Evolutionary conservation across 495 filamentous ascomycete species (phyloP).

Genomic region (Pyrenopolyporus hunteri): DNA sequence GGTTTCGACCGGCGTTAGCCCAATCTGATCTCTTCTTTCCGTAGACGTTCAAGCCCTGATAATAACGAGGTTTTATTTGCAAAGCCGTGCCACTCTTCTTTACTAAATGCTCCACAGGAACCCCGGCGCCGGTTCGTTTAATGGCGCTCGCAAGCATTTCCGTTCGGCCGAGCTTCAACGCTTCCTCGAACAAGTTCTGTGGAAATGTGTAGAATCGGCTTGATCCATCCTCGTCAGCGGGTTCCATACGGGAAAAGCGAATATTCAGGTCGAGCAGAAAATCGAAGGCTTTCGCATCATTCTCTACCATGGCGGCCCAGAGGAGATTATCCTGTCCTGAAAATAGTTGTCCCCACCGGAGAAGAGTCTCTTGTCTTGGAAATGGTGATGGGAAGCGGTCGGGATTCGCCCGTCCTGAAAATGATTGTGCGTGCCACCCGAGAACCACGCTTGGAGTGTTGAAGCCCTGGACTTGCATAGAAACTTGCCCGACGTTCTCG

Average conservation of each 20-base stretch:
- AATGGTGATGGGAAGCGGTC: no score
- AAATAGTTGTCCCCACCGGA: conserved; percentile 43
- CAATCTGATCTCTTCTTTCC: conserved; percentile 71
- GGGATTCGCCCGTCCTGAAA: conserved; percentile 33
- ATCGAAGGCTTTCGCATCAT: conserved; percentile 44
- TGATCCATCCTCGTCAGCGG: conserved; percentile 28
- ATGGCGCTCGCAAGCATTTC: conserved; percentile 51
- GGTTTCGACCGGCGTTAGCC: conserved; percentile 61
- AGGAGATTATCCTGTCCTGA: conserved; percentile 37
- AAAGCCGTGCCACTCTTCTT: conserved; percentile 63
- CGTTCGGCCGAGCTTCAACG: conserved; percentile 42
- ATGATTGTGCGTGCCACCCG: conserved; percentile 32
- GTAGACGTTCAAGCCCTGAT: conserved; percentile 73
- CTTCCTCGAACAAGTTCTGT: conserved; percentile 37
- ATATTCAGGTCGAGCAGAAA: conserved; percentile 47
- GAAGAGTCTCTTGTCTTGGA: no score
- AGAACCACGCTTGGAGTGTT: conserved; percentile 58
- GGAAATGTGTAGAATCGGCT: conserved; percentile 46
- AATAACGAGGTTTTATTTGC: conserved; percentile 66
- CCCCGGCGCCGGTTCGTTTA: conserved; percentile 61
- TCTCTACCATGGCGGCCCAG: conserved; percentile 45
- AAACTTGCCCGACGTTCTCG: conserved; percentile 70
- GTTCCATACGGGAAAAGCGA: conserved; percentile 37
- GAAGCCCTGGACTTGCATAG: conserved; percentile 65
- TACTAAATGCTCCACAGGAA: conserved; percentile 68